A percentile compares a stretch with the other conserved stretches of the same genome.
Evolutionary conservation across 192 early-diverging fungal genomes (phyloP).

Genomic region (Spizellomyces sp.): DNA sequence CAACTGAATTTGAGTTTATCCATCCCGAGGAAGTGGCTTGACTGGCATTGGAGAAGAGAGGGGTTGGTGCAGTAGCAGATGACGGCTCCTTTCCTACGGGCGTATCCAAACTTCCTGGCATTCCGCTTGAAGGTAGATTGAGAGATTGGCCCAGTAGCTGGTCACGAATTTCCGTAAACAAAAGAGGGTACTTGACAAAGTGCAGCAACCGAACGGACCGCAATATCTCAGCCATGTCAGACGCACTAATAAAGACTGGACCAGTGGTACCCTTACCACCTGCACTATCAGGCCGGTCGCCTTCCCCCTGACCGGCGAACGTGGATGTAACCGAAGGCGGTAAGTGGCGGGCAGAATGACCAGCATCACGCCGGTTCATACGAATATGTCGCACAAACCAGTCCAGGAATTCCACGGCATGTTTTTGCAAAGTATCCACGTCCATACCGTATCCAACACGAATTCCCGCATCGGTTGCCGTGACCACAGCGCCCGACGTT

Average conservation of each 20-base stretch:
- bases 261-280: neutral
- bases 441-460: slow-evolving; percentile 19
- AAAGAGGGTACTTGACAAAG: slow-evolving; percentile 48
- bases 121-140: neutral
- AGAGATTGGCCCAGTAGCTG: slow-evolving; percentile 10
- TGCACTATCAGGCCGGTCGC: neutral
- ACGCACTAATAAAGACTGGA: slow-evolving; percentile 6
- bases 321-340: neutral
- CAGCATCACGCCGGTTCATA: neutral
- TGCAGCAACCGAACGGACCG: slow-evolving; percentile 48
- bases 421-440: slow-evolving; percentile 39
- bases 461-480: neutral
- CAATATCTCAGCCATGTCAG: slow-evolving; percentile 46
- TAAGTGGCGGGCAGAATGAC: neutral
- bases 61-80: neutral
- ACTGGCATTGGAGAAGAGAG: neutral
- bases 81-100: neutral
- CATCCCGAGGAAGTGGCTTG: neutral
- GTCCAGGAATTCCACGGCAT: slow-evolving; percentile 53
- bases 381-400: slow-evolving; percentile 40
- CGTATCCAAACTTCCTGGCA: neutral
- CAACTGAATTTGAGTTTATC: neutral
- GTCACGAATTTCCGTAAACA: slow-evolving; percentile 47
- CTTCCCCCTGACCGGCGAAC: neutral
- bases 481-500: neutral